Evolutionary conservation across 2,329 filamentous ascomycete genomes (phyloP), one percentile per base, ranked within the genome.

Genomic region (Penicillium palitans): DNA sequence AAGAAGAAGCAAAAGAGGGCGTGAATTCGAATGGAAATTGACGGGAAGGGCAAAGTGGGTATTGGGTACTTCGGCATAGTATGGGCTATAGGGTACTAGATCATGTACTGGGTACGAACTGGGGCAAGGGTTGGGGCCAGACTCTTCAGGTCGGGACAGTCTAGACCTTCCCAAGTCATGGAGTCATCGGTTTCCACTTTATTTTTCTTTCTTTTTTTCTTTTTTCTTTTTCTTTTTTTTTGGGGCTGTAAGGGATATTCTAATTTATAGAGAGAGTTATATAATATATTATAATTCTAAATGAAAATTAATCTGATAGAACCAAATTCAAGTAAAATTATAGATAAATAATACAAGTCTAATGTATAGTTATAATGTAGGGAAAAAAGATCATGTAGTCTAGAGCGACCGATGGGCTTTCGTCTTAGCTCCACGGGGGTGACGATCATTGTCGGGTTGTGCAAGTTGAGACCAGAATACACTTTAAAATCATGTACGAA

Each of bases 91-190:
- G 8, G 50, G 25, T 24, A 39, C 24, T 19, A 42, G 25, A 10
- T 19, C 29, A 50, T 33, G 63, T 65, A 66, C 49, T 15, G 21
- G 55, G 55, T 65, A 66, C 63, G 17, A 31, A 40, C 15, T 52
- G 46, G 49, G 62, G 52, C 46, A 52, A 54, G 39, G 31, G 49
- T 39, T 55, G 61, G 52, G 58, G 59, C 63, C 57, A 66, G 65
- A 63, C 61, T 60, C 52, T 49, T 52, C 40, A 52, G n/a, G 46
- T 51, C 41, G 31, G 48, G 24, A 21, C n/a, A 63, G 60, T 68
- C 66, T 68, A 67, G 66, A 65, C 63, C 63, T 45, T 51, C 35
- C 35, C 27, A 46, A 61, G 65, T 68, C 66, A 55, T 68, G 59
- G 63, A 68, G 65, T 68, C 66, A 68, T 68, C 65, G 58, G 60